Evolutionary conservation across 305 asterid genomes (phyloP).

Genomic region (Plantago coronopus): DNA sequence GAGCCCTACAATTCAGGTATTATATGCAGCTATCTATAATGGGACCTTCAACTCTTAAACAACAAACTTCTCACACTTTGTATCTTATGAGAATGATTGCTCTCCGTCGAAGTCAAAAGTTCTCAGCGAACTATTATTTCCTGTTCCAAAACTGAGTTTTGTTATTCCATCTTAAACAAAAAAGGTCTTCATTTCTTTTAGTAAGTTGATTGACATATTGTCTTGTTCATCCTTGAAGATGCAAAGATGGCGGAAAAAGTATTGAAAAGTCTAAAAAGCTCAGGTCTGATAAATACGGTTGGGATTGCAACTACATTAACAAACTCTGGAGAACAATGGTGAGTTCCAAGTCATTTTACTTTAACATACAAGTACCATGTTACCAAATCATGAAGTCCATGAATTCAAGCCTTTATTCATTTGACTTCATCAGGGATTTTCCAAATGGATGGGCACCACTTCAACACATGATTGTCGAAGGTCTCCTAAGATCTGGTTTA

Average conservation of each 20-base stretch:
- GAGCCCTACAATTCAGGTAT: constrained; percentile 58
- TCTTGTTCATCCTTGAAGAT: constrained; percentile 36
- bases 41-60: background rate
- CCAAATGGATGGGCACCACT: constrained; percentile 98
- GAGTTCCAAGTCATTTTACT: background rate
- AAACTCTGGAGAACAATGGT: constrained; percentile 92
- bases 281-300: constrained; percentile 56
- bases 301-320: constrained; percentile 78
- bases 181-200: background rate
- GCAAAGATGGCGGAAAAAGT: constrained; percentile 42
- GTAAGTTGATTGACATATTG: constrained; percentile 3
- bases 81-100: background rate
- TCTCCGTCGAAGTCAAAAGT: background rate
- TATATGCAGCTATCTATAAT: constrained; percentile 1
- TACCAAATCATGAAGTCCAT: background rate
- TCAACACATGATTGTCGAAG: constrained; percentile 88
- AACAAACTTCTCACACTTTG: too few relatives aligned
- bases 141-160: too few relatives aligned
- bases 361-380: background rate
- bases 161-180: too few relatives aligned
- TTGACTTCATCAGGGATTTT: constrained; percentile 54
- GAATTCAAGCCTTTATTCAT: background rate
- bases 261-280: constrained; percentile 45
- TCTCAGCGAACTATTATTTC: too few relatives aligned
- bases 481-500: constrained; percentile 52